Conservation (phyloP, 2,329 filamentous ascomycete genomes). For the Ustilaginoidea virens region DNA sequence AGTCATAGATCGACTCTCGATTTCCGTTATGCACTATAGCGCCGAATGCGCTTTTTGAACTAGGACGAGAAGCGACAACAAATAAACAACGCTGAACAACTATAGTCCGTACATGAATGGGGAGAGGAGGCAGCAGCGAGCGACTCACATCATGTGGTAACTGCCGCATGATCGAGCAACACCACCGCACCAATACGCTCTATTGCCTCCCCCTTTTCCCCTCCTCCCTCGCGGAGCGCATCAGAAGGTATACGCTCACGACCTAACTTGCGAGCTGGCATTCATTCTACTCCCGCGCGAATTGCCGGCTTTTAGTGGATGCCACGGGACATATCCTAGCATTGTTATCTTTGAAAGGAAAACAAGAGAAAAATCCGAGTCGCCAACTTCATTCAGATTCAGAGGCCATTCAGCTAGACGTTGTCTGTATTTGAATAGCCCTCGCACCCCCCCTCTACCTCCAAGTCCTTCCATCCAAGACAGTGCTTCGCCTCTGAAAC, state of each 20-base stretch:
- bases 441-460: no score
- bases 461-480: conserved; percentile 1
- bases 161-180: conserved; percentile 3
- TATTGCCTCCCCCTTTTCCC: not conserved
- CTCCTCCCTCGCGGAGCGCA: not conserved
- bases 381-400: no score
- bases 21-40: conserved; percentile 3
- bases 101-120: not conserved
- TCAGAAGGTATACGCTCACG: no score
- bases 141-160: conserved; percentile 6
- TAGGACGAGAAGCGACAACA: conserved; percentile 3
- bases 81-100: conserved; percentile 2
- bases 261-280: no score
- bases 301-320: no score
- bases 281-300: no score
- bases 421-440: no score
- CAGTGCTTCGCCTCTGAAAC: conserved; percentile 1
- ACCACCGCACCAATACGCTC: conserved; percentile 1
- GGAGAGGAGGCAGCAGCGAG: conserved; percentile 1
- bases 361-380: no score
- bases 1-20: conserved; percentile 2
- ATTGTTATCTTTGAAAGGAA: no score
- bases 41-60: conserved; percentile 3
- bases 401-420: no score
- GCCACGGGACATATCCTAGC: no score